Conservation (phyloP, 371 early-diverging fungal species). For the Mucor irregularis region DNA sequence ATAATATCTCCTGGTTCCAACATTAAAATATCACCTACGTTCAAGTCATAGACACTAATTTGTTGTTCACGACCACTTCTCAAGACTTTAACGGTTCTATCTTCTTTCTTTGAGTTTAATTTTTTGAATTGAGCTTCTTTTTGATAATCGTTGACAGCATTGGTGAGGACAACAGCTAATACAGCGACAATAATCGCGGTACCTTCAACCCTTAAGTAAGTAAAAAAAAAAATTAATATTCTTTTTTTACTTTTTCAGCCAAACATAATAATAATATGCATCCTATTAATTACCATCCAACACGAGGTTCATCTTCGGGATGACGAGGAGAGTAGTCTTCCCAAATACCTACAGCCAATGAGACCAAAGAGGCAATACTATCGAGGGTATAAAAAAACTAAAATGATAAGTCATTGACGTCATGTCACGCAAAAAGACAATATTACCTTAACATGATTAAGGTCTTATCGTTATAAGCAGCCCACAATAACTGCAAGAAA, state of each 20-base stretch:
- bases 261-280: neutral
- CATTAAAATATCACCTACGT: conserved; percentile 87
- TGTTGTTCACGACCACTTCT: conserved; percentile 79
- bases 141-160: conserved; percentile 94
- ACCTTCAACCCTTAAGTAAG: conserved; percentile 70
- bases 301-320: conserved; percentile 60
- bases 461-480: conserved; percentile 70
- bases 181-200: conserved; percentile 90
- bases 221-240: neutral
- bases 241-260: neutral
- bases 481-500: conserved; percentile 64
- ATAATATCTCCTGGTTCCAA: conserved; percentile 96
- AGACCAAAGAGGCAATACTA: conserved; percentile 77
- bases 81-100: conserved; percentile 78
- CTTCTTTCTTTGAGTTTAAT: conserved; percentile 90
- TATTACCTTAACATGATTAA: conserved; percentile 48
- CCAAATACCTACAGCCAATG: conserved; percentile 75
- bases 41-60: conserved; percentile 82
- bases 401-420: conserved; percentile 15
- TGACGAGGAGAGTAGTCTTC: conserved; percentile 67
- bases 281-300: conserved; percentile 63
- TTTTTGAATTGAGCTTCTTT: conserved; percentile 94
- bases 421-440: conserved; percentile 5
- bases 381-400: conserved; percentile 55
- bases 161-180: conserved; percentile 87